These are phyloP conservation scores for Sporisorium graminicola DNA, from an alignment of 1,284 basidiomycete species.

Conservation along the genomic window DNA sequence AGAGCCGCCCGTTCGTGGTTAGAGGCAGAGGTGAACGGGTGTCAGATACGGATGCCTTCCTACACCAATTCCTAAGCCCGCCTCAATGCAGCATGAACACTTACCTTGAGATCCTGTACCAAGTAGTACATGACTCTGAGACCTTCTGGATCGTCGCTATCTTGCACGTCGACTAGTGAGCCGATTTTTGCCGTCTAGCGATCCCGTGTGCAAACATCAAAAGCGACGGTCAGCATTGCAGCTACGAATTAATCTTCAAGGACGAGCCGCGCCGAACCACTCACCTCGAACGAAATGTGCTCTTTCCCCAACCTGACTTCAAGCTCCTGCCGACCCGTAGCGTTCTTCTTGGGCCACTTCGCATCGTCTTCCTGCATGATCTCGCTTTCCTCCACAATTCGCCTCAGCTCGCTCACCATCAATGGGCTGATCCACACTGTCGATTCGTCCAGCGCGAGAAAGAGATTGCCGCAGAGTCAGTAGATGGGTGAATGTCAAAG, in stretches of 20 bases:
- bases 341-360: constrained; percentile 98
- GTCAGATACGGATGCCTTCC: not conserved
- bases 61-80: too few species aligned
- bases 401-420: constrained; percentile 91
- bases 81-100: constrained; percentile 1
- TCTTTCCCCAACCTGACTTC: constrained; percentile 94
- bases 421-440: constrained; percentile 93
- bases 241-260: not conserved
- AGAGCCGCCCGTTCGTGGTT: too few species aligned
- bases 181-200: constrained; percentile 95
- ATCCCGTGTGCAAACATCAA: not conserved
- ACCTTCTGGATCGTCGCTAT: constrained; percentile 96
- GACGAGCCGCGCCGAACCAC: constrained; percentile 58
- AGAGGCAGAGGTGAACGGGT: not conserved
- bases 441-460: not conserved
- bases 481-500: not conserved
- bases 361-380: constrained; percentile 98
- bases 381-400: constrained; percentile 93
- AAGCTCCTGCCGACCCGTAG: constrained; percentile 96
- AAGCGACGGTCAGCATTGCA: not conserved
- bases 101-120: constrained; percentile 93
- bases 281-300: constrained; percentile 95
- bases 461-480: not conserved
- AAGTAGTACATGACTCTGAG: constrained; percentile 99
- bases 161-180: constrained; percentile 93